Base-by-base conservation (phyloP, 768 basidiomycete species). In the Megacollybia marginata region DNA sequence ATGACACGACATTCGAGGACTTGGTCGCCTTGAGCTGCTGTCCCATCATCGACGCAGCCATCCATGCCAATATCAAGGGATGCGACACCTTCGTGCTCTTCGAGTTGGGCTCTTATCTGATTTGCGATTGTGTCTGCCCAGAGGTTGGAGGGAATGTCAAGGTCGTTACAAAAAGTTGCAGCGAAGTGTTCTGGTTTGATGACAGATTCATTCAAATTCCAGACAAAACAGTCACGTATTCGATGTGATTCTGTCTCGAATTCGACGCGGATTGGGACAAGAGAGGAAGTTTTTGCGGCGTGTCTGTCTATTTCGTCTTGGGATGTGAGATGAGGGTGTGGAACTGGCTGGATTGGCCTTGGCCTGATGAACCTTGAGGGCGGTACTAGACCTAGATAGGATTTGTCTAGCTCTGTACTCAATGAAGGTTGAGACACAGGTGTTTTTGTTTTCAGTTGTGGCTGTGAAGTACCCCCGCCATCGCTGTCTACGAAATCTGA, bases 231-330 rank as follows among this genome's bases (percentile, higher is more conserved):
- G 61, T 99, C 96, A 38, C 94, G 85, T 63, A 99, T 81, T 58
- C 94, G 75, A 60, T 90, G 89, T 0, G 87, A 87, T 10, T 92
- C 90, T 10, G 88, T 92, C 62, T 97, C 94, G 58, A 99, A 83
- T 57, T 98, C 94, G 47, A 99, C 88, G 43, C 91, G 89, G 51
- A 99, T 91, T 3, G 96, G 96, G 11, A 98, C 82, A 33, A 95
- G 80, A 0, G 74, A 64, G 1, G 72, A 61, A 40, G 67, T 65
- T 50, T 65, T 69, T 46, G 71, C 61, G 2, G 89, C 87, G 58
- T 88, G 81, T 15, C 62, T 62, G 46, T 85, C 78, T 32, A 95
- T 64, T 11, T 72, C 67, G 32, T 91, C 85, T 42, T 76, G 74
- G 1, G 83, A 60, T 47, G 32, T 51, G 4, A 35, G 48, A 59